phyloP scores from a whole-genome alignment of 805 yeast genomes.

The Wickerhamia fluorescens region DNA sequence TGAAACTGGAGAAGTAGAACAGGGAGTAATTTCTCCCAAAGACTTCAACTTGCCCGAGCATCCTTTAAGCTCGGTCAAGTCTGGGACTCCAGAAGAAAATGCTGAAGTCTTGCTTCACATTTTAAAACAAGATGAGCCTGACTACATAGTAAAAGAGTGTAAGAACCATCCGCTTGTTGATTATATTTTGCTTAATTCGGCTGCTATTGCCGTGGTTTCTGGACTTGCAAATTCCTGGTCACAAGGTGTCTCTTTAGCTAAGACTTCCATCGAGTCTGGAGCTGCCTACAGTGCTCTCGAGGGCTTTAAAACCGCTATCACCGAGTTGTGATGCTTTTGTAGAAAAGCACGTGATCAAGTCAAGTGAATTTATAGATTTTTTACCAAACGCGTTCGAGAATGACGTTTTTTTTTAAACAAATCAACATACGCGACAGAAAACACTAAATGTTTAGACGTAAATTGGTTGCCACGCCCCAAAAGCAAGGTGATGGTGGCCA shows the following conservation, averaged over 20 bases:
- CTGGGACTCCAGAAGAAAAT: conserved; percentile 85
- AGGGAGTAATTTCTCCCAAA: conserved; percentile 49
- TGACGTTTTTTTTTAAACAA: no score
- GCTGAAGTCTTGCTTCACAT: conserved; percentile 50
- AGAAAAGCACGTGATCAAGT: neutral
- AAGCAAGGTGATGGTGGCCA: conserved; percentile 5
- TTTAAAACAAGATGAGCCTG: conserved; percentile 37
- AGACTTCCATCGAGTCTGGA: conserved; percentile 60
- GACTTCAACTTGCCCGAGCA: conserved; percentile 83
- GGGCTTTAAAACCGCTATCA: conserved; percentile 33
- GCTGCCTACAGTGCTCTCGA: conserved; percentile 55
- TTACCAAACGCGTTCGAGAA: neutral
- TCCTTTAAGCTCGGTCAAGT: conserved; percentile 55
- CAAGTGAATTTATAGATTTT: no score
- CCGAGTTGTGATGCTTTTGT: neutral
- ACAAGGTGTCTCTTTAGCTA: conserved; percentile 71
- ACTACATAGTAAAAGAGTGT: conserved; percentile 37
- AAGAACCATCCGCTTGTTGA: conserved; percentile 62
- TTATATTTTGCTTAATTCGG: conserved; percentile 84
- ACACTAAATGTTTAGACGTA: no score
- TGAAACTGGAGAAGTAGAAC: conserved; percentile 33
- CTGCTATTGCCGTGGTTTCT: conserved; percentile 75
- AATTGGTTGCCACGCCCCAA: conserved; percentile 14
- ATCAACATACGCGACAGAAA: no score
- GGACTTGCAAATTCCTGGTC: conserved; percentile 66